These are phyloP conservation scores for Aspergillus conjunctus DNA, from an alignment of 495 filamentous ascomycete genomes.

Conservation along the genomic window DNA sequence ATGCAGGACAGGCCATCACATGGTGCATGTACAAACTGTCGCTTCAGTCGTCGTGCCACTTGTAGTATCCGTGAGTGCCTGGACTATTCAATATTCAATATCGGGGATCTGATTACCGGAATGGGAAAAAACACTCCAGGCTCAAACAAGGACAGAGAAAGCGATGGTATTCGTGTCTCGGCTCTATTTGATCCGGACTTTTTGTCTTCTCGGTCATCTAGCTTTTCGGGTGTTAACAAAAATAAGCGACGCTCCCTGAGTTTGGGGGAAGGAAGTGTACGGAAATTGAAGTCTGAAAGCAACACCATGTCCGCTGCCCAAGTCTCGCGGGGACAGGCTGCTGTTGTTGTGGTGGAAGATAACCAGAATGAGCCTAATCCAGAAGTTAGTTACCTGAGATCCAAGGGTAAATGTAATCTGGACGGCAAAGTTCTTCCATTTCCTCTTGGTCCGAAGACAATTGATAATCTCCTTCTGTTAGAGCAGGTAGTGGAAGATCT, in stretches of 20 bases:
- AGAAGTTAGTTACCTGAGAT: background rate
- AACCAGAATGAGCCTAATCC: background rate
- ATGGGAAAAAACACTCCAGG: background rate
- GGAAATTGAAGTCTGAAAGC: background rate
- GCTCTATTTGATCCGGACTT: background rate
- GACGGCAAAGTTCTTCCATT: conserved; percentile 13
- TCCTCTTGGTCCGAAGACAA: conserved; percentile 10
- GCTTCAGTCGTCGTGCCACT: conserved; percentile 7
- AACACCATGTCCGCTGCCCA: too few species aligned
- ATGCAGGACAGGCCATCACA: background rate
- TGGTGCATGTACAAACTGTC: conserved; percentile 16
- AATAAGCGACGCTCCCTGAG: background rate
- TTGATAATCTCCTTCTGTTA: conserved; percentile 9
- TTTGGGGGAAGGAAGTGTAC: background rate
- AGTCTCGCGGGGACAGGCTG: too few species aligned
- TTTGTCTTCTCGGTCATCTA: background rate
- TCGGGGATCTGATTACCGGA: background rate
- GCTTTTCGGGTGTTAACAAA: background rate
- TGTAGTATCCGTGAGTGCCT: conserved; percentile 14
- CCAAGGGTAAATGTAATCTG: background rate
- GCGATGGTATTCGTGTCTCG: background rate
- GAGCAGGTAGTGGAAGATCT: conserved; percentile 7
- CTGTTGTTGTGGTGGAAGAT: too few species aligned
- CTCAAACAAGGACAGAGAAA: background rate
- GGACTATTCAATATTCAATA: background rate